Evolutionary conservation across 1,284 basidiomycete species (phyloP), one percentile per base, ranked within the genome.

Genomic region (Ceratobasidium sp.): DNA sequence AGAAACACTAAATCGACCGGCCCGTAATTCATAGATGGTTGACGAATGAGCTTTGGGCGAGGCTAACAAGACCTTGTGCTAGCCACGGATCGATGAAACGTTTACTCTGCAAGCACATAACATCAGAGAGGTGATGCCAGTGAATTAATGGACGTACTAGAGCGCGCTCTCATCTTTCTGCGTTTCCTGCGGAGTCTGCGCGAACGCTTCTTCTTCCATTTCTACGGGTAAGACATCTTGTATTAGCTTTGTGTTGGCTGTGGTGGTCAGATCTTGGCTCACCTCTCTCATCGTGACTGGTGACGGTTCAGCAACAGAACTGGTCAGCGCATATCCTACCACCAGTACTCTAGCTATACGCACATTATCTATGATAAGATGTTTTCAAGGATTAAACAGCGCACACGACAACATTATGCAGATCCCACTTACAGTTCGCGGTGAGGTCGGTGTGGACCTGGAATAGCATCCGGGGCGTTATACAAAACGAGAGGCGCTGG

Each of bases 201-300:
- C 80, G 92, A 93, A 84, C 92, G 89, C 88, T 94, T 94, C 86
- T 94, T 94, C 90, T 94, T 94, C 92, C 92, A 94, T 90, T 94
- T 94, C 86, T 94, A 65, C 17, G 35, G 45, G 92, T 92, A 20
- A 53, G 1, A 35, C 1, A 53, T 37, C 31, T 15, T 60, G 49
- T 26, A 31, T 74, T 33, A 53, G 17, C 66, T n/a, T 54, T 8
- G 6, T 31, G 31, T 54, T 15, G 13, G 15, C 11, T 39, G n/a
- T 20, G 15, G 20, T 56, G 8, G 20, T 60, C 8, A 20, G 23
- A 47, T 17, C 26, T 45, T 39, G 17, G 26, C 66, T 49, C 15
- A 61, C 64, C 75, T 76, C 75, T 76, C 67, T 71, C 75, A 76
- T 68, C 75, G 56, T 68, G 58, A 73, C 60, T 73, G 28, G 15